Base-by-base conservation (phyloP, 768 basidiomycete genomes). In the Pleurotus cornucopiae region DNA sequence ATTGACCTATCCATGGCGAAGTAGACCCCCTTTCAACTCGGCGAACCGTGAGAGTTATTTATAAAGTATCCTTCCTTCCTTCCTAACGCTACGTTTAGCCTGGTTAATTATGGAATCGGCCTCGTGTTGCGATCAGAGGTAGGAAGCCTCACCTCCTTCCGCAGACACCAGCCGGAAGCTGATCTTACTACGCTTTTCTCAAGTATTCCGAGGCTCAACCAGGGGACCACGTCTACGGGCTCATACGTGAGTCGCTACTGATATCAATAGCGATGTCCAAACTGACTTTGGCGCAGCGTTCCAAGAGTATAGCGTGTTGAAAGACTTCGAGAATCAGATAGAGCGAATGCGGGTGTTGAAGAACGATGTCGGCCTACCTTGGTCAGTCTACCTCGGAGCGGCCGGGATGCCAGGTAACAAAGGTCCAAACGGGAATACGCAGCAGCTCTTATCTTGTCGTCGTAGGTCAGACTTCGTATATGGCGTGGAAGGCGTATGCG, bases 341-440 rank as follows among this genome's bases (percentile, higher is more conserved):
- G 64, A 49, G 26, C 48, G 48, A 16, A 49, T 49, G 48, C 48
- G 48, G 14, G 51, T 70, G 6, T 54, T 74, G 9, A 56, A 71
- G 41, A 73, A 73, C 60, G 61, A 66, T 48, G 61, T 68, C 43
- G 64, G 65, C 20, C 58, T 77, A 2, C 73, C 76, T 6, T 76
- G 72, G 71, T 64, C 68, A 0, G 60, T 58, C 4, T 73, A 70
- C 58, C 58, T 76, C 30, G 73, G 76, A 6, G 67, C 70, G 1
- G 60, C 66, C 6, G 74, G 76, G 12, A 74, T 56, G 56, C 51
- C 61, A 16, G 53, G 53, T 54, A 37, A 38, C n/a, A 14, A 23
- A 52, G 26, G 9, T 9, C 11, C 30, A 34, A 34, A 3, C 11
- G 30, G 30, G 9, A 1, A 34, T 34, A 34, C 30, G 30, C 30